Evolutionary conservation across 2,329 filamentous ascomycete genomes (phyloP), one percentile per base, ranked within the genome.

Genomic region (Ascocoryne sarcoides): DNA sequence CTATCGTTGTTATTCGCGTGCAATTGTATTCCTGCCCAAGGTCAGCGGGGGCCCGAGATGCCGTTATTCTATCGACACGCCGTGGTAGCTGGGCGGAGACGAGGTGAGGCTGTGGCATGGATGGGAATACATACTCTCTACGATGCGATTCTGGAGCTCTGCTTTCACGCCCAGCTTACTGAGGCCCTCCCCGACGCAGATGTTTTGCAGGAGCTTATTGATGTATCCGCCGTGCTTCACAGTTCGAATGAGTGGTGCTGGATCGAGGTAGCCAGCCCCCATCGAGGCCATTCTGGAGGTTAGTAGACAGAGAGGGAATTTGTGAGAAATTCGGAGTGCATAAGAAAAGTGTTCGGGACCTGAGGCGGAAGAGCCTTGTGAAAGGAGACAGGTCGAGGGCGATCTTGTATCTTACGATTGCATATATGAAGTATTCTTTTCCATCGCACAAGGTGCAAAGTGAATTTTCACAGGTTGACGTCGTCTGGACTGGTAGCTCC

Each of bases 111-210:
- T 30, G 28, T 23, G 16, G 36, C 15, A 37, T 23, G 20, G 14
- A 5, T 26, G 19, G 46, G 17, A 29, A 4, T 36, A 77, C 84
- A 64, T 70, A 96, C 92, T 75, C 44, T 76, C 69, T 48, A 82
- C 76, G 46, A 95, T 84, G 54, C 90, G 81, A 43, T 68, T 66
- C 63, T 95, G 88, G 44, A 96, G 68, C 31, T 84, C 75, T 23
- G 79, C 76, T 69, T 98, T 98, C 55, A 92, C 82, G 15, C 92
- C 92, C 19, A 82, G 84, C 45, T 85, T 82, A 50, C 76, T 74
- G 26, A 94, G 68, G 34, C 79, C 75, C 65, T 94, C 85, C 45
- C 75, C 68, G 48, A 77, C 74, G 57, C 90, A 84, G 50, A 96
- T 60, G 2, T 16, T 23, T 15, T 47, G 43, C 3, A 61, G 51